Evolutionary conservation across 75 land plant genomes (phyloP), one percentile per base, ranked within the genome.

Genomic region (Isoetes taiwanensis): DNA sequence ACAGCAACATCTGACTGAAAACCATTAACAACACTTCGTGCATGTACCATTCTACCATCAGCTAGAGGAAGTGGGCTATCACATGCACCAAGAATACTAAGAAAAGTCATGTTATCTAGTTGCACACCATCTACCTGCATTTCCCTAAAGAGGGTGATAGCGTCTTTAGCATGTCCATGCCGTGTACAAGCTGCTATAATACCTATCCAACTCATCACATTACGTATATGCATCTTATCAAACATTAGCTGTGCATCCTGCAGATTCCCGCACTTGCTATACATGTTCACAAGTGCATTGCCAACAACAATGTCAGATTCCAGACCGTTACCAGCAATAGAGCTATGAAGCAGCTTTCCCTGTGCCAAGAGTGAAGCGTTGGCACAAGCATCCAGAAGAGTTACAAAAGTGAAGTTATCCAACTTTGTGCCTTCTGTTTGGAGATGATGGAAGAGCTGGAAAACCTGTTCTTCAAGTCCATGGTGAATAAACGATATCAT

Each of bases 131-230:
- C 72, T 48, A 48, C 25, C 14, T 48, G 52, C 52, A 48, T 48
- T 48, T 48, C 28, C 3, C 28, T 48, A 0, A 48, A 12, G 11
- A 48, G 52, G 25, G 25, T 48, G 14, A 48, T 25, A 3, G 52
- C 52, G 1, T 48, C 52, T 2, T 48, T 29, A 19, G 28, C 52
- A 21, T 48, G 52, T 12, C 52, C 52, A 48, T 48, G 25, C 77
- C 10, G 77, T 75, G 11, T 62, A 71, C 16, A 77, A 39, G 2
- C 77, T 53, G 28, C 63, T 59, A 16, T 77, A 14, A 28, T 74
- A 81, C 57, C 58, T 77, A 9, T 77, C 72, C 0, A 26, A 17
- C 61, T 81, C 77, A 2, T 41, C 30, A 72, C 32, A 28, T 71
- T 25, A 28, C 61, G 46, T 40, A 27, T 32, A 14, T 43, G 27